A percentile compares a stretch with the other conserved stretches of the same genome.
Evolutionary conservation across 306 rosid species (phyloP).

Genomic region (Psophocarpus tetragonolobus): DNA sequence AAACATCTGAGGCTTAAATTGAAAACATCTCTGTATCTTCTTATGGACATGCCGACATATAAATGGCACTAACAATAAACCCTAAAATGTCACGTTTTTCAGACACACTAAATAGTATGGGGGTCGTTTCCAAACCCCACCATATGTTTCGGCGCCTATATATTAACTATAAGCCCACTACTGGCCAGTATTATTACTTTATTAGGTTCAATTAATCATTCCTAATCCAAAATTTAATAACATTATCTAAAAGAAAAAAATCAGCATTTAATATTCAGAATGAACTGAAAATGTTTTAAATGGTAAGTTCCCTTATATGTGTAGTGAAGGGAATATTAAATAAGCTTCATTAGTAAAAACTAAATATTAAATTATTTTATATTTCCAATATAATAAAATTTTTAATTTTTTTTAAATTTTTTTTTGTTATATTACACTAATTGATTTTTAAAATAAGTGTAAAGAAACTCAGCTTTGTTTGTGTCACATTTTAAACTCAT

Average conservation of each 20-base stretch:
- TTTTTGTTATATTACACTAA: no score
- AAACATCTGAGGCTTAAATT: background rate
- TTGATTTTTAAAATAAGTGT: background rate
- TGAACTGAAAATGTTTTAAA: no score
- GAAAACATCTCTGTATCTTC: background rate
- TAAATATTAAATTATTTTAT: no score
- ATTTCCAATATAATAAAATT: no score
- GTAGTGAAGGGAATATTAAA: no score
- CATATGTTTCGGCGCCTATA: background rate
- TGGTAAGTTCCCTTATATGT: no score
- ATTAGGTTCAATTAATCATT: no score
- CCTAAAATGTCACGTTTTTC: constrained; percentile 11
- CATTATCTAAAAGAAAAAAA: no score
- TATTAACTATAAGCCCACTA: background rate
- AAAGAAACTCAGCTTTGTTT: background rate
- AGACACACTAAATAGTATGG: background rate
- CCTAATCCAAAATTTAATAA: no score
- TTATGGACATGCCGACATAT: constrained; percentile 20
- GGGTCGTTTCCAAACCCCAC: background rate
- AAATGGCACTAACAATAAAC: background rate
- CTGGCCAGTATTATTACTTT: background rate
- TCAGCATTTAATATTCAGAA: no score
- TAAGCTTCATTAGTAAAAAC: no score
- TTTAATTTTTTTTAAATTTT: no score
- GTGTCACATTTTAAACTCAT: background rate